Evolutionary conservation across 1,284 basidiomycete genomes (phyloP).

Genomic region (Exobasidium rhododendri): DNA sequence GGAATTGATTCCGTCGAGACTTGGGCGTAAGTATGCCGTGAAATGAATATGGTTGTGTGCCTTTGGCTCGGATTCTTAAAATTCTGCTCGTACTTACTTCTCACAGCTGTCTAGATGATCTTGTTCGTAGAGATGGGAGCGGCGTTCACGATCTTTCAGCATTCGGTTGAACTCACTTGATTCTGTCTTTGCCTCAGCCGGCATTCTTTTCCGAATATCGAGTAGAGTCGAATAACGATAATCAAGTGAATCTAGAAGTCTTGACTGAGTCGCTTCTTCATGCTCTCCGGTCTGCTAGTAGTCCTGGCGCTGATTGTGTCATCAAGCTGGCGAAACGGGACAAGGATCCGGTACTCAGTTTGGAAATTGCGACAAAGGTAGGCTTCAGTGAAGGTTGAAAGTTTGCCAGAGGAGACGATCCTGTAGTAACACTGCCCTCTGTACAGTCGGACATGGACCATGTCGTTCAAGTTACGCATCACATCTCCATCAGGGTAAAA

Average conservation of each 20-base stretch:
- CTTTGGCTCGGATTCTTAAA: constrained; percentile 8
- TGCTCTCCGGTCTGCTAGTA: constrained; percentile 44
- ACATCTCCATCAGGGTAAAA: not conserved
- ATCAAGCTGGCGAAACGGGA: constrained; percentile 51
- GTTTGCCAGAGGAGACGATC: too few species aligned
- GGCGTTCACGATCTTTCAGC: not conserved
- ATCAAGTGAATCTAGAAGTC: constrained; percentile 55
- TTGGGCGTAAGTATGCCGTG: constrained; percentile 44
- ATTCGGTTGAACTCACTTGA: too few species aligned
- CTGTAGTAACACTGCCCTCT: too few species aligned
- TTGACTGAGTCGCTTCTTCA: constrained; percentile 48
- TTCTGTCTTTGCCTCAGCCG: not conserved
- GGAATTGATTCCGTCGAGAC: constrained; percentile 46
- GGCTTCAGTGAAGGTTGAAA: too few species aligned
- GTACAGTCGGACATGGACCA: not conserved
- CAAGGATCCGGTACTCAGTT: constrained; percentile 47
- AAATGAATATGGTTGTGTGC: constrained; percentile 9
- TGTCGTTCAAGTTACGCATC: not conserved
- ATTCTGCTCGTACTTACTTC: too few species aligned
- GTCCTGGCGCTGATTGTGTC: constrained; percentile 33
- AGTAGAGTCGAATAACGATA: constrained; percentile 54
- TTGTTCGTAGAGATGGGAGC: not conserved
- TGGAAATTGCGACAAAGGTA: constrained; percentile 30
- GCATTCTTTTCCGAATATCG: constrained; percentile 40
- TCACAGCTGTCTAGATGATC: not conserved